Evolutionary conservation across 371 early-diverging fungal species (phyloP).

Genomic region (Dichotomocladium elegans): DNA sequence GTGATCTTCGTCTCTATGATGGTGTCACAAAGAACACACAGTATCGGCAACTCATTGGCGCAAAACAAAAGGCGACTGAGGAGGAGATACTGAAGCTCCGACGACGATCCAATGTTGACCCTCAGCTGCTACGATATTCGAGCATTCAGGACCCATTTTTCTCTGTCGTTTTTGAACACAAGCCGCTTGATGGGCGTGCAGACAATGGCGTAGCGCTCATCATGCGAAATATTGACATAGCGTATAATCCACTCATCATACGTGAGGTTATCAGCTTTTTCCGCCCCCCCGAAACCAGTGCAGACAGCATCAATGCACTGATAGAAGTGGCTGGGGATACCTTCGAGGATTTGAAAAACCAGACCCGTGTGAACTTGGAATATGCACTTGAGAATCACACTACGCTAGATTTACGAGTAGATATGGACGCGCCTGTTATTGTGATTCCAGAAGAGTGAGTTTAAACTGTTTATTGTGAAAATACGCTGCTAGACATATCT

Average conservation of each 20-base stretch:
- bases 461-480: too few species aligned
- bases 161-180: constrained; percentile 76
- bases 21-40: constrained; percentile 71
- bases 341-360: constrained; percentile 84
- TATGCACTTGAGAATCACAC: constrained; percentile 88
- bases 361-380: constrained; percentile 85
- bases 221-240: constrained; percentile 89
- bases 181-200: constrained; percentile 83
- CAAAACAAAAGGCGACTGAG: constrained; percentile 59
- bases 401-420: constrained; percentile 85
- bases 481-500: background rate
- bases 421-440: constrained; percentile 96
- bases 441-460: constrained; percentile 85
- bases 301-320: constrained; percentile 70
- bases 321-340: constrained; percentile 86
- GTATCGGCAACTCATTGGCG: constrained; percentile 81
- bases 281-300: constrained; percentile 75
- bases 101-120: constrained; percentile 19
- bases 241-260: constrained; percentile 82
- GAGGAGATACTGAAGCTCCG: background rate
- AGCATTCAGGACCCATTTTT: constrained; percentile 74
- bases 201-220: constrained; percentile 81
- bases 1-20: constrained; percentile 77
- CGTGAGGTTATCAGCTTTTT: constrained; percentile 79
- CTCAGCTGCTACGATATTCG: constrained; percentile 9